A percentile compares a stretch with the other conserved stretches of the same genome.
Evolutionary conservation across 495 filamentous ascomycete species (phyloP).

Genomic region (Cercophora samala): DNA sequence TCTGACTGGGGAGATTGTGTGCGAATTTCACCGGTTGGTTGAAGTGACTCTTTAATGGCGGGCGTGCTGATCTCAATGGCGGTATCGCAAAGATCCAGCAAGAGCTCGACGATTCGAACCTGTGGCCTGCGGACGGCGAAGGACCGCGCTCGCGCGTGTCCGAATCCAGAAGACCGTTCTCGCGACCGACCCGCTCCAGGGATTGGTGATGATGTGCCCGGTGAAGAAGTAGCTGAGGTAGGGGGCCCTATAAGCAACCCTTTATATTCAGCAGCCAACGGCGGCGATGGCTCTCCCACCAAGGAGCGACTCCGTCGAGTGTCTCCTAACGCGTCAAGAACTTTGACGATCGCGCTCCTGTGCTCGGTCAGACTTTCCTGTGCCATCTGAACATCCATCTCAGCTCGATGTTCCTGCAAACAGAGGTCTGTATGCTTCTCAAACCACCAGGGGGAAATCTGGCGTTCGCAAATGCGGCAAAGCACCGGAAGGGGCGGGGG

Average conservation of each 20-base stretch:
- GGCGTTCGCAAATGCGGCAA: conserved; percentile 95
- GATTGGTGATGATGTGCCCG: conserved; percentile 55
- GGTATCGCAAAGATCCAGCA: conserved; percentile 94
- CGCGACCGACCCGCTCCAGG: conserved; percentile 69
- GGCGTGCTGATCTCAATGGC: conserved; percentile 92
- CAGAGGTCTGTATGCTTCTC: conserved; percentile 98
- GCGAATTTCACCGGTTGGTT: conserved; percentile 67
- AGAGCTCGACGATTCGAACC: conserved; percentile 86
- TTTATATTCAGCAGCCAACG: conserved; percentile 80
- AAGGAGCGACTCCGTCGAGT: conserved; percentile 67
- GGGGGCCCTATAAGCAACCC: conserved; percentile 80
- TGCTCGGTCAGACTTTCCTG: conserved; percentile 94
- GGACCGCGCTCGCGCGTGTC: conserved; percentile 67
- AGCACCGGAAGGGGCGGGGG: conserved; percentile 86
- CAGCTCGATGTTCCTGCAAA: conserved; percentile 89
- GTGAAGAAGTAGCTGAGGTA: conserved; percentile 58
- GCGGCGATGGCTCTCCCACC: conserved; percentile 54
- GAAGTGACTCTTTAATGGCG: conserved; percentile 75
- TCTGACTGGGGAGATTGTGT: conserved; percentile 95
- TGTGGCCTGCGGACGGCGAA: conserved; percentile 89
- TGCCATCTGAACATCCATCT: conserved; percentile 94
- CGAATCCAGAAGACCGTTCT: conserved; percentile 71
- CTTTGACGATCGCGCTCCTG: conserved; percentile 90
- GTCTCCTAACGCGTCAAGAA: conserved; percentile 80
- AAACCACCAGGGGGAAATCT: conserved; percentile 99